Evolutionary conservation across 1,284 basidiomycete species (phyloP).

Genomic region (Papiliotrema fonsecae): DNA sequence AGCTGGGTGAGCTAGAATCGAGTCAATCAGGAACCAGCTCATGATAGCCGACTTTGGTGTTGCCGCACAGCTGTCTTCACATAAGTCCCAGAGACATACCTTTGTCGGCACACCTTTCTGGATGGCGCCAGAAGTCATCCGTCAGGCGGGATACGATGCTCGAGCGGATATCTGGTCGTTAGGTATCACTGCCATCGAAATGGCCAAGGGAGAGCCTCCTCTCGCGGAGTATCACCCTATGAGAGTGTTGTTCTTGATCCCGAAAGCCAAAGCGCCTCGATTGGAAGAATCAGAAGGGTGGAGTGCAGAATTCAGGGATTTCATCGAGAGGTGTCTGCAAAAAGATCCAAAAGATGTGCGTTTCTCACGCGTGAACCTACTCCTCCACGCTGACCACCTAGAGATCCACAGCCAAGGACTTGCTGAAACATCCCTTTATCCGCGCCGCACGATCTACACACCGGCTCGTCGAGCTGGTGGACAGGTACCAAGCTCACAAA

Average conservation of each 20-base stretch:
- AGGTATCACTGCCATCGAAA: constrained; percentile 91
- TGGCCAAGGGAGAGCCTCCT: constrained; percentile 90
- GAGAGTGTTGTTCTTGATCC: constrained; percentile 87
- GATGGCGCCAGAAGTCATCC: constrained; percentile 99
- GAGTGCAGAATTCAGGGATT: constrained; percentile 83
- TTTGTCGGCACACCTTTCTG: constrained; percentile 95
- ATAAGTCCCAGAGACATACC: constrained; percentile 86
- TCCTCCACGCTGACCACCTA: constrained; percentile 38
- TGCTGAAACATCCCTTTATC: constrained; percentile 90
- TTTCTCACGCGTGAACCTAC: not conserved
- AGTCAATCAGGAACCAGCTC: constrained; percentile 2
- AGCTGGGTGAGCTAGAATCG: constrained; percentile 58
- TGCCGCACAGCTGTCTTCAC: constrained; percentile 82
- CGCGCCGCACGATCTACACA: constrained; percentile 72
- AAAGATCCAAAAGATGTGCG: constrained; percentile 78
- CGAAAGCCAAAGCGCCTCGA: constrained; percentile 79
- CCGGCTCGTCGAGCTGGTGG: constrained; percentile 77
- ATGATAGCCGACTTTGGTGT: constrained; percentile 86
- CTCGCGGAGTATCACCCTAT: constrained; percentile 82
- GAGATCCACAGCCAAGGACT: constrained; percentile 84
- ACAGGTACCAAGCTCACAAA: constrained; percentile 57
- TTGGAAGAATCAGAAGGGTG: constrained; percentile 72
- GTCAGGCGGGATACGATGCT: constrained; percentile 93
- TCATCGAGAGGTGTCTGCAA: constrained; percentile 82
- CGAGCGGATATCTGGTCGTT: constrained; percentile 97